These are phyloP conservation scores for Tetracentron sinense DNA, from an alignment of 164 flowering plant genomes.

Conservation along the genomic window DNA sequence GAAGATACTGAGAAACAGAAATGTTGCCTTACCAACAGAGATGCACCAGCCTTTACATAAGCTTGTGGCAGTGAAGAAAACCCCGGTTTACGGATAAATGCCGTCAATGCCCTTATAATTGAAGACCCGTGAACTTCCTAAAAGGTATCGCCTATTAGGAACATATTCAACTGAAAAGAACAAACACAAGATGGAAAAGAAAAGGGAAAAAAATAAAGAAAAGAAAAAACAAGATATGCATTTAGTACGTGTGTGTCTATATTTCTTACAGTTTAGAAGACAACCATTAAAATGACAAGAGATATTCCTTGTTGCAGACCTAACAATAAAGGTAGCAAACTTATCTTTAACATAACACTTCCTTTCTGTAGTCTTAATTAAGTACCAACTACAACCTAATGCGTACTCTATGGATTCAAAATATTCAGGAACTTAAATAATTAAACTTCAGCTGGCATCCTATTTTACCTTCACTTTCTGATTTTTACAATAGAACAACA, in stretches of 20 bases:
- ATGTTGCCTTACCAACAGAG: constrained; percentile 50
- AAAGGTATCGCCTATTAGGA: constrained; percentile 9
- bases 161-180: neutral
- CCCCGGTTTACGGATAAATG: constrained; percentile 53
- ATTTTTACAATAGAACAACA: no score
- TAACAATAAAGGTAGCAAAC: no score
- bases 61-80: constrained; percentile 58
- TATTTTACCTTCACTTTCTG: no score
- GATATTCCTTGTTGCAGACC: neutral
- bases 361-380: neutral
- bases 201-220: neutral
- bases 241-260: no score
- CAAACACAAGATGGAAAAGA: neutral
- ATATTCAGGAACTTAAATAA: no score
- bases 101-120: constrained; percentile 47
- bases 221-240: neutral
- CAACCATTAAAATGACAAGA: neutral
- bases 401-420: neutral
- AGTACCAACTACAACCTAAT: neutral
- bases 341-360: no score
- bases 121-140: constrained; percentile 76
- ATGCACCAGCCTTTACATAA: constrained; percentile 67
- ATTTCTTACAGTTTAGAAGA: no score
- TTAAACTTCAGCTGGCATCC: no score
- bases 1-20: neutral